Evolutionary conservation across 345 rosid species (phyloP).

Genomic region (Eucalyptus sp.): DNA sequence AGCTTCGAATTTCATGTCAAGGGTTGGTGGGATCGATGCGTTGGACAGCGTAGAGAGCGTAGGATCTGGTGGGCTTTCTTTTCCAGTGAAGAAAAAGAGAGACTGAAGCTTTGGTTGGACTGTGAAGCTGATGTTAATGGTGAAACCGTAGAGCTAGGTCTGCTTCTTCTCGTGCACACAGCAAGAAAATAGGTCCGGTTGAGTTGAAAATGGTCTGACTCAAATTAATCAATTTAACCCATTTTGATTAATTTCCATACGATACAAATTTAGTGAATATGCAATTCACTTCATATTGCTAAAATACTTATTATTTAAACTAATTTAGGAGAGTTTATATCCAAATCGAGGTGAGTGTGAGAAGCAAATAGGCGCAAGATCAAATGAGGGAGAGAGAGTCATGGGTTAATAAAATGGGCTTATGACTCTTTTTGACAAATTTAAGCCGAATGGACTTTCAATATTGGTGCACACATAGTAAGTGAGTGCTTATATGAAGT

Average conservation of each 20-base stretch:
- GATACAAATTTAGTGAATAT: fast-evolving
- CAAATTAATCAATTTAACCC: background rate
- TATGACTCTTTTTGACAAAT: too few relatives aligned
- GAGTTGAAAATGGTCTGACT: too few relatives aligned
- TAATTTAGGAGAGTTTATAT: too few relatives aligned
- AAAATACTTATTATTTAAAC: too few relatives aligned
- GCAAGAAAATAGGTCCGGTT: background rate
- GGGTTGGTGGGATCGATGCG: background rate
- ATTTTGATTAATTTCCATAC: background rate
- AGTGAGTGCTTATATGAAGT: background rate
- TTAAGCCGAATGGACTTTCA: background rate
- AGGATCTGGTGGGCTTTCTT: background rate
- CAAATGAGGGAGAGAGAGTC: background rate
- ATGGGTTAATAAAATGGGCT: too few relatives aligned
- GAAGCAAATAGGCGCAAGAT: too few relatives aligned
- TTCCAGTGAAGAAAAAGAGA: background rate
- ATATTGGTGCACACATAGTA: background rate
- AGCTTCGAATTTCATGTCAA: background rate
- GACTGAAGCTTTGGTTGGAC: background rate
- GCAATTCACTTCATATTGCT: too few relatives aligned
- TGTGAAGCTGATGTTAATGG: background rate
- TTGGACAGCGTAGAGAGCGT: background rate
- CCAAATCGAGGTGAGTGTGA: background rate
- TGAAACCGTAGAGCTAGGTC: background rate
- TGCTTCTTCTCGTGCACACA: background rate